Evolutionary conservation across 2,329 filamentous ascomycete species (phyloP).

Genomic region (Zasmidium cellare): DNA sequence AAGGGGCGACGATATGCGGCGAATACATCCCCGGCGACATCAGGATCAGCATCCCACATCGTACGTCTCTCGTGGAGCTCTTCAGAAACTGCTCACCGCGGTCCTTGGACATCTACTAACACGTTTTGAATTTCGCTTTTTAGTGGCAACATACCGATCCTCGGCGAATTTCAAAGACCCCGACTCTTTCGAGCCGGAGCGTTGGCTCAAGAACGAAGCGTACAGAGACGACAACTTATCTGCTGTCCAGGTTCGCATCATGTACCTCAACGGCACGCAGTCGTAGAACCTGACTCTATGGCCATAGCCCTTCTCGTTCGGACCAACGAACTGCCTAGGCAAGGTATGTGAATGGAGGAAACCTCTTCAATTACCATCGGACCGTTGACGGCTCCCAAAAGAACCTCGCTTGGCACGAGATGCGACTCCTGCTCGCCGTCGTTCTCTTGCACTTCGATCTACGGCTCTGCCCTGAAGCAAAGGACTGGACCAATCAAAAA

Average conservation of each 20-base stretch:
- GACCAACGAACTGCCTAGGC: conserved; percentile 16
- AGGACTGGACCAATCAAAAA: too few relatives aligned
- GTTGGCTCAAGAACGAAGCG: conserved; percentile 27
- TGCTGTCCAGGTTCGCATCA: too few relatives aligned
- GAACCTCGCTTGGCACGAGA: conserved; percentile 38
- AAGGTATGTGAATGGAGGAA: too few relatives aligned
- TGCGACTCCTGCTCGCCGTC: conserved; percentile 30
- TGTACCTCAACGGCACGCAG: too few relatives aligned
- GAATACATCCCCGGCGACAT: conserved; percentile 13
- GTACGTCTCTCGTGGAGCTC: too few relatives aligned
- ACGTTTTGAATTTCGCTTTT: too few relatives aligned
- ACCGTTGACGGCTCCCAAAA: not conserved
- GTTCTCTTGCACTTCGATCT: conserved; percentile 2
- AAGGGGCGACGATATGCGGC: conserved; percentile 20
- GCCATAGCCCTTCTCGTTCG: conserved; percentile 25
- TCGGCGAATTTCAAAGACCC: conserved; percentile 19
- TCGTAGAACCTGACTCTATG: too few relatives aligned
- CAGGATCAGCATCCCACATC: conserved; percentile 12
- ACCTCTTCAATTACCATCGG: too few relatives aligned
- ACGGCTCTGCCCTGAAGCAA: too few relatives aligned
- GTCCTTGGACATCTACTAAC: too few relatives aligned
- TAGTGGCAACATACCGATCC: conserved; percentile 15
- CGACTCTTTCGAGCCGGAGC: conserved; percentile 29
- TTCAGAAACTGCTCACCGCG: too few relatives aligned
- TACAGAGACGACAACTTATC: conserved; percentile 30